Percentiles rank a stretch among this genome's conserved stretches.
phyloP scores from a whole-genome alignment of 1,139 yeast species.

The Geotrichum cucujoidarum region DNA sequence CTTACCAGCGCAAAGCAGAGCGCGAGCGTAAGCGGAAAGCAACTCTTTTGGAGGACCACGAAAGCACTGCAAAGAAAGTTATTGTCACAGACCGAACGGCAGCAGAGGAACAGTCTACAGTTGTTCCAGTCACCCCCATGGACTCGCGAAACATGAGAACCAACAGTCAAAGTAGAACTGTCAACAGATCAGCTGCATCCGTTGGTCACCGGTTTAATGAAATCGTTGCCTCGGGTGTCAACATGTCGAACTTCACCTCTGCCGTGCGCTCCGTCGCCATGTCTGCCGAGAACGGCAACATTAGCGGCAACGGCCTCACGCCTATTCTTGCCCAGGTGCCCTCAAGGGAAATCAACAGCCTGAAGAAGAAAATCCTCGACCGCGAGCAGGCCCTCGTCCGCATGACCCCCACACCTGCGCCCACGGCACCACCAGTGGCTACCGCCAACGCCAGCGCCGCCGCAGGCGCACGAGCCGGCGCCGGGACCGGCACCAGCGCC shows the following conservation, averaged over 20 bases:
- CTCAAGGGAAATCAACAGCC: conserved; percentile 58
- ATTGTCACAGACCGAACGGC: no score
- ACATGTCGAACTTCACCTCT: conserved; percentile 53
- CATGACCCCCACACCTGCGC: background rate
- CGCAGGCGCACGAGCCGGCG: no score
- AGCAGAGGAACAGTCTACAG: conserved; percentile 3
- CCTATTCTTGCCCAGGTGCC: conserved; percentile 64
- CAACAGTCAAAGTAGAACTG: background rate
- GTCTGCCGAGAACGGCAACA: conserved; percentile 40
- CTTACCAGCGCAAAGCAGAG: conserved; percentile 13
- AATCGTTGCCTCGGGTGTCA: conserved; percentile 76
- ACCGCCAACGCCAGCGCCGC: background rate
- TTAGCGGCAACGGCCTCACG: conserved; percentile 60
- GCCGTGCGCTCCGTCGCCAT: conserved; percentile 34
- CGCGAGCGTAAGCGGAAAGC: conserved; percentile 18
- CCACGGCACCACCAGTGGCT: background rate
- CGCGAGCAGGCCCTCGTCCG: conserved; percentile 22
- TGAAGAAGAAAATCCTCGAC: conserved; percentile 47
- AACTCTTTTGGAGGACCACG: conserved; percentile 9
- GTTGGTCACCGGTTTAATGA: conserved; percentile 45
- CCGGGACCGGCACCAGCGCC: background rate
- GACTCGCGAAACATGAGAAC: background rate
- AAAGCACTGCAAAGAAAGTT: conserved; percentile 12
- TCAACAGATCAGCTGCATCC: conserved; percentile 1
- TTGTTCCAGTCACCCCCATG: background rate